These are phyloP conservation scores for Auriscalpium orientale DNA, from an alignment of 768 basidiomycete species.

Conservation along the genomic window DNA sequence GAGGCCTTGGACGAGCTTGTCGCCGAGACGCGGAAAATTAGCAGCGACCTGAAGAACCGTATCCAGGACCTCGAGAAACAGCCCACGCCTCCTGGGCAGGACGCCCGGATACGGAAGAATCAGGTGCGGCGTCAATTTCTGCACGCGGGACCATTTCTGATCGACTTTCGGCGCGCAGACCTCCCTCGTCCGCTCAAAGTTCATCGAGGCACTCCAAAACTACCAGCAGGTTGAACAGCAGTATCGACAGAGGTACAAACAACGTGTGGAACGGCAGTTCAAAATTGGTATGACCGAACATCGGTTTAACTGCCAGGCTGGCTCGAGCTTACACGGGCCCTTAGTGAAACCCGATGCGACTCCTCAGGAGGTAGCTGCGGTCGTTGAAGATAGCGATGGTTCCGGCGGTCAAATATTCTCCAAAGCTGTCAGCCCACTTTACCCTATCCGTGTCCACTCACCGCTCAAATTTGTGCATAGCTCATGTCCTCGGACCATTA, in stretches of 20 bases:
- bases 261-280: conserved; percentile 79
- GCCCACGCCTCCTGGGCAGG: conserved; percentile 54
- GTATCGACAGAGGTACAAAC: conserved; percentile 70
- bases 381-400: conserved; percentile 77
- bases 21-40: conserved; percentile 63
- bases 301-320: no score
- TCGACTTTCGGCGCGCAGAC: conserved; percentile 3
- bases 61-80: conserved; percentile 66
- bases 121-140: conserved; percentile 40
- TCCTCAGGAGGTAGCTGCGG: conserved; percentile 78
- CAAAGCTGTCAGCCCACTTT: conserved; percentile 53
- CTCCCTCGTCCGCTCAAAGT: conserved; percentile 33
- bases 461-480: conserved; percentile 26
- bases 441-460: no score
- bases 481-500: conserved; percentile 73
- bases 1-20: conserved; percentile 60
- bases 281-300: conserved; percentile 55
- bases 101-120: conserved; percentile 69
- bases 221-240: conserved; percentile 81
- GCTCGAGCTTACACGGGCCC: not conserved
- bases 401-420: conserved; percentile 74
- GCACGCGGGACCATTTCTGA: not conserved
- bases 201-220: conserved; percentile 78
- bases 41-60: conserved; percentile 59
- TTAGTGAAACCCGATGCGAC: conserved; percentile 90